Conservation (phyloP, 345 rosid species). For the Populus alba region DNA sequence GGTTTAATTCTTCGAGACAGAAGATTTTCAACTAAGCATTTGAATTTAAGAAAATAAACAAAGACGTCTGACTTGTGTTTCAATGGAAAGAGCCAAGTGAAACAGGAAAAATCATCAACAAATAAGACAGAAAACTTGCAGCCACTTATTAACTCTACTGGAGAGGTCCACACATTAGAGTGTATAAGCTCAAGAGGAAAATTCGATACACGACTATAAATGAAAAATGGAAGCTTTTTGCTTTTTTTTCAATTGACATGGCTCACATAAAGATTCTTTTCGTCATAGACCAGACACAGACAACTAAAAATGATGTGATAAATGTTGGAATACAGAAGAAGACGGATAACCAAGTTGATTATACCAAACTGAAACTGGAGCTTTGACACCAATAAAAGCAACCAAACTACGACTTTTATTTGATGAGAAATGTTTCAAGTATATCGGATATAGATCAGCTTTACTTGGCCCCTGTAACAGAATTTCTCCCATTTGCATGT, state of each 20-base stretch:
- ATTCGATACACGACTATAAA: not conserved
- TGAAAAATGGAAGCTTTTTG: not conserved
- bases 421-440: too few relatives aligned
- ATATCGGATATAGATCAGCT: too few relatives aligned
- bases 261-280: not conserved
- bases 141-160: not conserved
- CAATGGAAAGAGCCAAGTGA: not conserved
- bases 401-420: fast-evolving
- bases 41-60: not conserved
- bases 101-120: not conserved
- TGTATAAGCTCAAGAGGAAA: not conserved
- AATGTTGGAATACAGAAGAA: too few relatives aligned
- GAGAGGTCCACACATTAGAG: not conserved
- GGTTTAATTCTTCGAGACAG: not conserved
- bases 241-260: not conserved
- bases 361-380: not conserved
- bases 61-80: not conserved
- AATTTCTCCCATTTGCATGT: fast-evolving
- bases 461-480: not conserved
- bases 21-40: not conserved
- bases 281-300: fast-evolving
- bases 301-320: not conserved
- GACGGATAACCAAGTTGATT: not conserved
- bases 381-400: not conserved
- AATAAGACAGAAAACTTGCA: not conserved